Conservation (phyloP, 1,139 yeast species). For the Suhomyces ambrosiae region DNA sequence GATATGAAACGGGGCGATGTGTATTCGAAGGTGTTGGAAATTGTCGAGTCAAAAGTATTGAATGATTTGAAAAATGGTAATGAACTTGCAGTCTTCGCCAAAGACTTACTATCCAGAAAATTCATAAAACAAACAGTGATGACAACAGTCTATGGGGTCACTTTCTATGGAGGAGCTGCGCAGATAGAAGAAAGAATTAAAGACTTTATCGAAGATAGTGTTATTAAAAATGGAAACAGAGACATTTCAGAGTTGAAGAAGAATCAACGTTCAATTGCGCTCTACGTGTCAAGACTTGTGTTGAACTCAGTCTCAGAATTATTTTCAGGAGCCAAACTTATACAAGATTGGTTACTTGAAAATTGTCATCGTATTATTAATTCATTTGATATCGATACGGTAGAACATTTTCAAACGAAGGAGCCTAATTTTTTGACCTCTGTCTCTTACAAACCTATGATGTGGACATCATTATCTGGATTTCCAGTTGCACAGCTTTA, state of each 20-base stretch:
- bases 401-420: slow-evolving; percentile 14
- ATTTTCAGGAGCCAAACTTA: slow-evolving; percentile 36
- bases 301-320: slow-evolving; percentile 37
- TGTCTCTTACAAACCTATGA: slow-evolving; percentile 34
- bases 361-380: slow-evolving; percentile 33
- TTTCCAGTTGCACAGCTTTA: slow-evolving; percentile 48
- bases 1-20: slow-evolving; percentile 33
- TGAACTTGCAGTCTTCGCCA: slow-evolving; percentile 20
- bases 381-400: slow-evolving; percentile 28
- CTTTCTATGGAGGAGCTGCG: slow-evolving; percentile 36
- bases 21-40: slow-evolving; percentile 35
- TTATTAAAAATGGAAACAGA: not conserved
- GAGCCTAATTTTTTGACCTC: slow-evolving; percentile 22
- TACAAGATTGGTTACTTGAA: slow-evolving; percentile 42
- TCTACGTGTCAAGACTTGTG: slow-evolving; percentile 31
- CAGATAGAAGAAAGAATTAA: slow-evolving; percentile 35
- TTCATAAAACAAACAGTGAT: slow-evolving; percentile 48
- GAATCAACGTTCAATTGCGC: slow-evolving; percentile 16
- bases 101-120: slow-evolving; percentile 31
- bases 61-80: slow-evolving; percentile 13
- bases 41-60: slow-evolving; percentile 25
- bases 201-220: slow-evolving; percentile 21
- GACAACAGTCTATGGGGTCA: slow-evolving; percentile 54
- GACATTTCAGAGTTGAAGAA: not conserved
- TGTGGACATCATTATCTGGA: slow-evolving; percentile 48